Evolutionary conservation across 305 asterid genomes (phyloP).

Genomic region (Striga hermonthica): DNA sequence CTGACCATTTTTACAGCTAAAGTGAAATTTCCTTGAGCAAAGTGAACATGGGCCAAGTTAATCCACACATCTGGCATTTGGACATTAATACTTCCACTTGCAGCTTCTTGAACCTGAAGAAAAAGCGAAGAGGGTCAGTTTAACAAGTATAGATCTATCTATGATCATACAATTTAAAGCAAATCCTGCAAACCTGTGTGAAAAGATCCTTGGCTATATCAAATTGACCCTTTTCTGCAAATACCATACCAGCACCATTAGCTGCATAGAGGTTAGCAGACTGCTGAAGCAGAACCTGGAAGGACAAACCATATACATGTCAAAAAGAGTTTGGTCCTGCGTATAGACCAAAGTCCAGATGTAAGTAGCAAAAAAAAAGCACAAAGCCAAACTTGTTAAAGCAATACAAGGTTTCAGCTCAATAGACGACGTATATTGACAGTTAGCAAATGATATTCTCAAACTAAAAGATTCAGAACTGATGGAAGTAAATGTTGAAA

Average conservation of each 20-base stretch:
- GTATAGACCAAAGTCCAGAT: constrained; percentile 16
- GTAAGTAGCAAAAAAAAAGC: constrained; percentile 10
- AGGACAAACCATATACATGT: constrained; percentile 33
- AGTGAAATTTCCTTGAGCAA: constrained; percentile 92
- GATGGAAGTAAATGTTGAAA: constrained; percentile 7
- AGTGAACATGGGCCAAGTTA: constrained; percentile 97
- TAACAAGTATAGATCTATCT: constrained; percentile 25
- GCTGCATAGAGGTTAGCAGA: constrained; percentile 95
- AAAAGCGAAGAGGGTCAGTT: constrained; percentile 30
- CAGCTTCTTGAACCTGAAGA: constrained; percentile 97
- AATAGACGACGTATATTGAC: neutral
- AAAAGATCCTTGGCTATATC: constrained; percentile 95
- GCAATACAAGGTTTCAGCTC: constrained; percentile 17
- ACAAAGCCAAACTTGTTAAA: constrained; percentile 3
- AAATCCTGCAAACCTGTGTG: constrained; percentile 71
- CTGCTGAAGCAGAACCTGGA: constrained; percentile 84
- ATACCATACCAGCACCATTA: constrained; percentile 95
- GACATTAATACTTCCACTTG: constrained; percentile 82
- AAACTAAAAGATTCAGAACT: constrained; percentile 16
- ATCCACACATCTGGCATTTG: constrained; percentile 99
- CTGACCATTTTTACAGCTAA: constrained; percentile 95
- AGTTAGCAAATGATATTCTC: constrained; percentile 1
- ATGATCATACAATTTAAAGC: constrained; percentile 22
- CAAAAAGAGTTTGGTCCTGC: constrained; percentile 26
- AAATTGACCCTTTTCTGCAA: constrained; percentile 95